These are phyloP conservation scores for Marsdenia floribunda DNA, from an alignment of 257 asterid species.

Conservation along the genomic window DNA sequence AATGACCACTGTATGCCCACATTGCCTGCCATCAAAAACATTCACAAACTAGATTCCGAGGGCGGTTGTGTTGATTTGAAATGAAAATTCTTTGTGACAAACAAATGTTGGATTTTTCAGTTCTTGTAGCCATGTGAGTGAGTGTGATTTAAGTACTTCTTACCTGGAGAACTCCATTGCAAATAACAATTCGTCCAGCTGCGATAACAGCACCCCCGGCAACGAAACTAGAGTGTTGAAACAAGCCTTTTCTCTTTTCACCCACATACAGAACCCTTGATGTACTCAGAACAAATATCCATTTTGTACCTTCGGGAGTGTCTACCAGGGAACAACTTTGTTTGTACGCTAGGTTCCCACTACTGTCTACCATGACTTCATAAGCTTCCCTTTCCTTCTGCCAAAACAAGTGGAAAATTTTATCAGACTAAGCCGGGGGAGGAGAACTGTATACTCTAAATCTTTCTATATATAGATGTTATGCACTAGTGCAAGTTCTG, in stretches of 20 bases:
- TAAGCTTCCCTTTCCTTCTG: conserved; percentile 73
- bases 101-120: too few relatives aligned
- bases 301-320: conserved; percentile 63
- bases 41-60: too few relatives aligned
- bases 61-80: too few relatives aligned
- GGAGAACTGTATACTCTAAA: neutral
- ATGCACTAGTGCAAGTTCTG: neutral
- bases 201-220: conserved; percentile 79
- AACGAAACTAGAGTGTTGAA: conserved; percentile 84
- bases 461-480: too few relatives aligned
- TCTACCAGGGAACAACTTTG: conserved; percentile 48
- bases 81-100: too few relatives aligned
- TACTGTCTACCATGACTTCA: conserved; percentile 43
- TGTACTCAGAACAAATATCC: conserved; percentile 84
- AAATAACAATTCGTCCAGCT: conserved; percentile 71
- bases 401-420: conserved; percentile 3
- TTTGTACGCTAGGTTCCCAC: conserved; percentile 55
- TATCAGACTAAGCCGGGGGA: conserved; percentile 1
- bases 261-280: conserved; percentile 59
- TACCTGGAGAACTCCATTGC: conserved; percentile 66
- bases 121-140: too few relatives aligned
- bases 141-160: neutral
- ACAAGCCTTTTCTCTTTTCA: conserved; percentile 58
- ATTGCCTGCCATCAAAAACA: conserved; percentile 40
- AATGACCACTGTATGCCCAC: conserved; percentile 89